These are phyloP conservation scores for Seiridium cupressi DNA, from an alignment of 2,329 filamentous ascomycete genomes.

Conservation along the genomic window DNA sequence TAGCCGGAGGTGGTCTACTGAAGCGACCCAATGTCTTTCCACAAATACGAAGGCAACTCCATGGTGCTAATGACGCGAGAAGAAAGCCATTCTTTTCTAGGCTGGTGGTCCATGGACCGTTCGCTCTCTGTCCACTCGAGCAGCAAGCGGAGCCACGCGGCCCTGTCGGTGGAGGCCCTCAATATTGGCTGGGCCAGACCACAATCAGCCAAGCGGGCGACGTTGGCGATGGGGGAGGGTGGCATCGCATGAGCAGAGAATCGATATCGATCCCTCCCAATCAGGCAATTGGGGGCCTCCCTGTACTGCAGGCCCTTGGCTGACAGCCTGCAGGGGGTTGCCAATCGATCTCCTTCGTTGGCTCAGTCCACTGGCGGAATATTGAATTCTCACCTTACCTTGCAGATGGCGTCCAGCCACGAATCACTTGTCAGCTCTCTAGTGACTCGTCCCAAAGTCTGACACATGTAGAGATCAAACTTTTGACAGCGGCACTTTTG, in stretches of 20 bases:
- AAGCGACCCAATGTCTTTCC: no score
- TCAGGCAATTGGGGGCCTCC: conserved; percentile 10
- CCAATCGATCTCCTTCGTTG: neutral
- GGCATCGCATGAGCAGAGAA: conserved; percentile 11
- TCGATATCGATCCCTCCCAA: conserved; percentile 10
- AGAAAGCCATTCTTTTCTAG: neutral
- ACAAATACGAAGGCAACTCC: neutral
- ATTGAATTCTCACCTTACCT: neutral
- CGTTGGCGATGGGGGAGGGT: neutral
- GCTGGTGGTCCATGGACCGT: neutral
- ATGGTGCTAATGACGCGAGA: neutral
- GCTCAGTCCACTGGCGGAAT: neutral
- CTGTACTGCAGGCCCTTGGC: neutral
- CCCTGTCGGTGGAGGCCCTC: neutral
- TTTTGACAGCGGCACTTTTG: neutral
- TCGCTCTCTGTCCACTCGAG: neutral
- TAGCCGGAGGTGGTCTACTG: no score
- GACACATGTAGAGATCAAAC: neutral
- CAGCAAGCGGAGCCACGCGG: neutral
- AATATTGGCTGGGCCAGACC: conserved; percentile 5
- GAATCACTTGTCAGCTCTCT: no score
- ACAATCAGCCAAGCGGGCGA: neutral
- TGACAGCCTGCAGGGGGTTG: neutral
- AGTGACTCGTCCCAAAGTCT: no score
- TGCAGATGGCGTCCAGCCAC: neutral